Base-by-base conservation (phyloP, 1,284 basidiomycete genomes). In the Sporisorium graminicola region DNA sequence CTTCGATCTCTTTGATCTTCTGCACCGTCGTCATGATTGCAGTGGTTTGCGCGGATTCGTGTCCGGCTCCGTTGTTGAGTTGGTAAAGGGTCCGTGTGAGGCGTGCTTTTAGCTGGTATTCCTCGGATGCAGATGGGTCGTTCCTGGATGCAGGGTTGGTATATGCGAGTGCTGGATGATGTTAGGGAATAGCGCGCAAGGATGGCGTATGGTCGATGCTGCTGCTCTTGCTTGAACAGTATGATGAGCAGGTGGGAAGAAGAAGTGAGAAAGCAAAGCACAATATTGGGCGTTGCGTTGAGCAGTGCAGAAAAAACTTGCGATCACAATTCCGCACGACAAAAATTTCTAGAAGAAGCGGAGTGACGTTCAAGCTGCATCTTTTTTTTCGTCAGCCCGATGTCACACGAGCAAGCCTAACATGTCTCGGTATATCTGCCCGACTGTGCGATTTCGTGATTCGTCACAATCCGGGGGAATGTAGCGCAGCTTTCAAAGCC, bases 1-100 rank as follows among this genome's bases (percentile, higher is more conserved):
- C 82, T 71, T 85, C 83, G 65, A 85, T 80, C 68, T 85, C 83
- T 54, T 83, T 83, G 78, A 85, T 85, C 68, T 77, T 77, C 65
- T 82, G 80, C 3, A 84, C 79, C 56, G 78, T 80, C 67, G 80
- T 79, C 74, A 77, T 77, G 31, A 35, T 77, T 57, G 65, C 13
- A 20, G 16, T 7, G 0, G 6, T 26, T 42, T 54, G 69, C 69
- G 55, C 64, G 63, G 64, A 66, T 40, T 66, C 69, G 57, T 59
- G 56, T 65, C 69, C 63, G 69, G 64, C 64, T 22, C 51, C 27
- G 57, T 43, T 27, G 43, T 35, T 3, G 18, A 8, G 33, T 26
- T 31, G 27, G 18, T 9, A 14, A 43, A 5, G 46, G 14, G n/a
- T n/a, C 24, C 10, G 24, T 47, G 44, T 24, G 47, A 31, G 26